Evolutionary conservation across 805 yeast genomes (phyloP).

Genomic region (Candida xiaguanensis): DNA sequence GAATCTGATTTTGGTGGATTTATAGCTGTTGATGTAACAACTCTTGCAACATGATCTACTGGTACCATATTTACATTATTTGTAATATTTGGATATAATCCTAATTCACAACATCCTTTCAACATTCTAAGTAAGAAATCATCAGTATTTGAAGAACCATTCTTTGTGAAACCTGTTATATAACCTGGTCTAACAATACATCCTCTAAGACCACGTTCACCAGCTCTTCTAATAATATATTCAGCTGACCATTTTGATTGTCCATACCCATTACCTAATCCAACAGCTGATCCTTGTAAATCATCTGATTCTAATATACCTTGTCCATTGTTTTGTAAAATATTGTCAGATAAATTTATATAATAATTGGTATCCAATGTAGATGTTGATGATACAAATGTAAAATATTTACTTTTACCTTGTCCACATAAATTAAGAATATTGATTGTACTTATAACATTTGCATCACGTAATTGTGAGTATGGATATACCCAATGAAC

Average conservation of each 20-base stretch:
- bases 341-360: slow-evolving; percentile 69
- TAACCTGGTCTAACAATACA: slow-evolving; percentile 94
- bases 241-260: slow-evolving; percentile 99
- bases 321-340: slow-evolving; percentile 55
- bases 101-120: slow-evolving; percentile 90
- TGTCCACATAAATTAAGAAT: slow-evolving; percentile 71
- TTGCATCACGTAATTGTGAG: slow-evolving; percentile 83
- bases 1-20: slow-evolving; percentile 58
- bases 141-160: slow-evolving; percentile 93
- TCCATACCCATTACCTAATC: slow-evolving; percentile 91
- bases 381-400: slow-evolving; percentile 95
- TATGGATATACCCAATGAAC: slow-evolving; percentile 99
- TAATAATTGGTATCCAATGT: slow-evolving; percentile 82
- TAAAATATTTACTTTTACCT: slow-evolving; percentile 81
- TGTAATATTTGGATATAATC: slow-evolving; percentile 76
- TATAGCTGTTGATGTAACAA: slow-evolving; percentile 78
- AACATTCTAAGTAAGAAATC: slow-evolving; percentile 92
- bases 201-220: slow-evolving; percentile 81
- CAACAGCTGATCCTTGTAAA: slow-evolving; percentile 73
- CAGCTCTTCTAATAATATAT: slow-evolving; percentile 82
- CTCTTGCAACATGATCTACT: slow-evolving; percentile 95
- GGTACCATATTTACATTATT: slow-evolving; percentile 96
- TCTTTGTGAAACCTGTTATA: slow-evolving; percentile 77
- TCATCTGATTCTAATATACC: slow-evolving; percentile 86
- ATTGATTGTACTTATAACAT: slow-evolving; percentile 83